These are phyloP conservation scores for Tilletiopsis washingtonensis DNA, from an alignment of 1,284 basidiomycete genomes.

Conservation along the genomic window DNA sequence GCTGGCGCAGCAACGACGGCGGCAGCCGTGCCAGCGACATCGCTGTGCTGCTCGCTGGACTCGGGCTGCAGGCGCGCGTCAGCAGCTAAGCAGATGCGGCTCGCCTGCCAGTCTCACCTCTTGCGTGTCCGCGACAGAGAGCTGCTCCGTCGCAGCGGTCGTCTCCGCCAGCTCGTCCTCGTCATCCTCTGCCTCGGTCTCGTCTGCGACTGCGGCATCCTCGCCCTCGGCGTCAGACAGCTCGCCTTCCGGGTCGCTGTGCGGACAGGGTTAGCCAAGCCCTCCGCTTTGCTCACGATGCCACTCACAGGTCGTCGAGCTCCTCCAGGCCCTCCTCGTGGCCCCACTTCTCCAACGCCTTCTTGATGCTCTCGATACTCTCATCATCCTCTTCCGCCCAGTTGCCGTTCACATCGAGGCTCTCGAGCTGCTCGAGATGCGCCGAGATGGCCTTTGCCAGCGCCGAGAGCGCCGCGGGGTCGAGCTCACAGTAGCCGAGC, in stretches of 20 bases:
- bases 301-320: conserved; percentile 35
- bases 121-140: too few relatives aligned
- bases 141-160: neutral
- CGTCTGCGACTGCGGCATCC: conserved; percentile 18
- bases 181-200: conserved; percentile 6
- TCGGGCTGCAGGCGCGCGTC: neutral
- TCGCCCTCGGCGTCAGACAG: conserved; percentile 32
- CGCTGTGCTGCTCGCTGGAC: neutral
- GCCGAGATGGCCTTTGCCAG: conserved; percentile 26
- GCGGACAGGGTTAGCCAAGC: neutral
- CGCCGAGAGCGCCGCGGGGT: conserved; percentile 29
- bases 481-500: conserved; percentile 42
- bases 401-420: conserved; percentile 45
- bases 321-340: conserved; percentile 35
- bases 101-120: too few relatives aligned
- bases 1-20: conserved; percentile 6
- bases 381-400: conserved; percentile 46
- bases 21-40: neutral
- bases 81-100: too few relatives aligned
- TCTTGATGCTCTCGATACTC: conserved; percentile 34
- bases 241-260: conserved; percentile 41
- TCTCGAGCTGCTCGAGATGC: conserved; percentile 15
- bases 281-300: neutral
- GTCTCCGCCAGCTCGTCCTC: neutral
- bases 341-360: conserved; percentile 30